Percentiles rank a stretch among this genome's conserved stretches.
Evolutionary conservation across 2,329 filamentous ascomycete genomes (phyloP).

Genomic region (Penicillium sp.): DNA sequence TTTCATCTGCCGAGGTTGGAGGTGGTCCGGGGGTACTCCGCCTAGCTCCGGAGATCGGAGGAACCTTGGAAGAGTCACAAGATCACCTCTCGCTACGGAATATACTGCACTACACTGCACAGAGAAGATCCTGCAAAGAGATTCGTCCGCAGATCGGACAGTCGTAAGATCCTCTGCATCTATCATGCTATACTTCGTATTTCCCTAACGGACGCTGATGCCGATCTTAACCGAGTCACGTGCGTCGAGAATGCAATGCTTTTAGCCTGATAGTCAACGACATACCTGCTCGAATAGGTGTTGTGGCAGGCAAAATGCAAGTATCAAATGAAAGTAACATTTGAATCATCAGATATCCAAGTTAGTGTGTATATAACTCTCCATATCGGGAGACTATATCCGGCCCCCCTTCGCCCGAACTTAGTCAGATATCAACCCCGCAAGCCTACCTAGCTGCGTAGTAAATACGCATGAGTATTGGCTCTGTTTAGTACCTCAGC

Average conservation of each 20-base stretch:
- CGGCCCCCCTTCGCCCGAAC: not conserved
- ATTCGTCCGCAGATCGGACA: not conserved
- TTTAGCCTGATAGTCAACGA: not conserved
- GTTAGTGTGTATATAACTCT: not conserved
- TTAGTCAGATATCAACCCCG: not conserved
- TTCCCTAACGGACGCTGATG: not conserved
- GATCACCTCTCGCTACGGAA: conserved; percentile 4
- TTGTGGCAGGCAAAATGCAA: not conserved
- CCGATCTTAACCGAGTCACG: not conserved
- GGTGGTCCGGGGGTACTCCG: conserved; percentile 14
- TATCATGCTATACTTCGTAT: not conserved
- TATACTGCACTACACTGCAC: not conserved
- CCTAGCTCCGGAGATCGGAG: conserved; percentile 25
- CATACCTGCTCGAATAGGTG: not conserved
- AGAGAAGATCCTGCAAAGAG: not conserved
- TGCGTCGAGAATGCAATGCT: not conserved
- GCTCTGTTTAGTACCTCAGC: no score
- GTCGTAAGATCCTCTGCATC: not conserved
- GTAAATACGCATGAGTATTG: no score
- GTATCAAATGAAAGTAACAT: not conserved
- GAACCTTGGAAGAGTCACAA: conserved; percentile 5
- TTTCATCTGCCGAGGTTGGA: conserved; percentile 32
- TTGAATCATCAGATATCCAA: no score
- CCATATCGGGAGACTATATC: not conserved
- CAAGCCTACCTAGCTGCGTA: not conserved